Evolutionary conservation across 129 eudicot species (phyloP).

Genomic region (Ambrosia trifida): DNA sequence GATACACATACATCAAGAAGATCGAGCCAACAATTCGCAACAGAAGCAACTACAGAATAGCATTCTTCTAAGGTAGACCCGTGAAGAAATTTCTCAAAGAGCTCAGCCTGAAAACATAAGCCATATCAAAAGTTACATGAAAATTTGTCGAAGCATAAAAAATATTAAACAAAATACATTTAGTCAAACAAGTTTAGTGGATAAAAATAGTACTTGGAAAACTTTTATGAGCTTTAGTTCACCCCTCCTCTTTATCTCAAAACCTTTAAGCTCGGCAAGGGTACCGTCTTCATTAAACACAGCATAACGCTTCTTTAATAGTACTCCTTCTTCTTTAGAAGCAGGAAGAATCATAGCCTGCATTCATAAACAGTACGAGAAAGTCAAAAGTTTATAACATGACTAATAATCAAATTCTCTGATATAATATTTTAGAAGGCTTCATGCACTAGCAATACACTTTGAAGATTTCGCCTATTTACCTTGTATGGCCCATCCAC

Average conservation of each 20-base stretch:
- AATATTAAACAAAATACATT: not conserved
- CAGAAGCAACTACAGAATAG: slow-evolving; percentile 93
- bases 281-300: slow-evolving; percentile 99
- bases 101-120: slow-evolving; percentile 80
- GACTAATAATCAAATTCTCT: not conserved
- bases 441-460: not conserved
- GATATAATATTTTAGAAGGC: not conserved
- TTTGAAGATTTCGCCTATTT: slow-evolving; percentile 10
- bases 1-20: slow-evolving; percentile 86
- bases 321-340: slow-evolving; percentile 94
- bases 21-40: slow-evolving; percentile 99
- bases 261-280: slow-evolving; percentile 98
- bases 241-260: slow-evolving; percentile 99
- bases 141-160: not conserved
- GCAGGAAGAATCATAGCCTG: slow-evolving; percentile 99
- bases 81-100: slow-evolving; percentile 91
- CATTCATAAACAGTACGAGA: slow-evolving; percentile 30
- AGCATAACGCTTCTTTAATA: slow-evolving; percentile 95
- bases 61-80: slow-evolving; percentile 97
- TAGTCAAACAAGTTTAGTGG: slow-evolving; percentile 8
- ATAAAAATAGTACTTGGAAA: slow-evolving; percentile 69
- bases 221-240: slow-evolving; percentile 99
- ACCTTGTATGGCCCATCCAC: slow-evolving; percentile 99
- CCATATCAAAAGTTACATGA: slow-evolving; percentile 16
- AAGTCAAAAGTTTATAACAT: slow-evolving; percentile 12